Percentiles rank a stretch among this genome's conserved stretches.
phyloP scores from a whole-genome alignment of 257 asterid genomes.

The Nicotiana undulata region DNA sequence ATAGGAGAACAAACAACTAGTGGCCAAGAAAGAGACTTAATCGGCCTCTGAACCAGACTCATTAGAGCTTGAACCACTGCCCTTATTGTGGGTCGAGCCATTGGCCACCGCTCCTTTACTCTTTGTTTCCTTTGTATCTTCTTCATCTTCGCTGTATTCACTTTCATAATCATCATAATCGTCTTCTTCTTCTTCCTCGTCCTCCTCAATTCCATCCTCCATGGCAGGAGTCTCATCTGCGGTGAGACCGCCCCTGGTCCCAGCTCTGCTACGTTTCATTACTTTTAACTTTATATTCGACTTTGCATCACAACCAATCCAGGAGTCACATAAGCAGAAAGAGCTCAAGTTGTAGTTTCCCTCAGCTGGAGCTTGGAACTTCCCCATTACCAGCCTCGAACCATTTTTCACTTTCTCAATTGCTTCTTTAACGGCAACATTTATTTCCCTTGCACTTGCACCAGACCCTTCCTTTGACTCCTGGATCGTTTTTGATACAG shows the following conservation, averaged over 20 bases:
- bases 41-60: conserved; percentile 62
- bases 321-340: conserved; percentile 77
- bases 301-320: conserved; percentile 93
- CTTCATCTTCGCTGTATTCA: conserved; percentile 93
- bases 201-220: conserved; percentile 88
- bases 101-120: conserved; percentile 39
- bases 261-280: conserved; percentile 57
- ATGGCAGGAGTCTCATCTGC: conserved; percentile 42
- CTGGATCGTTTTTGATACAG: conserved; percentile 89
- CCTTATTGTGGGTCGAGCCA: conserved; percentile 39
- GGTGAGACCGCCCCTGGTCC: conserved; percentile 26
- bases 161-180: conserved; percentile 92
- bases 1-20: background rate
- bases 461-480: conserved; percentile 90
- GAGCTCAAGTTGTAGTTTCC: conserved; percentile 71
- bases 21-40: conserved; percentile 12
- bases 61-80: conserved; percentile 40
- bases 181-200: conserved; percentile 75
- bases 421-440: conserved; percentile 70
- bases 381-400: conserved; percentile 36
- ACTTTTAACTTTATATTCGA: conserved; percentile 60
- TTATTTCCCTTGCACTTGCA: conserved; percentile 64
- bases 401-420: conserved; percentile 37
- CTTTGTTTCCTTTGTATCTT: conserved; percentile 46
- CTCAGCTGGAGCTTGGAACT: conserved; percentile 87